Percentiles rank a stretch among this genome's conserved stretches.
phyloP scores from a whole-genome alignment of 169 alveolate genomes.

The Eimeria brunetti region DNA sequence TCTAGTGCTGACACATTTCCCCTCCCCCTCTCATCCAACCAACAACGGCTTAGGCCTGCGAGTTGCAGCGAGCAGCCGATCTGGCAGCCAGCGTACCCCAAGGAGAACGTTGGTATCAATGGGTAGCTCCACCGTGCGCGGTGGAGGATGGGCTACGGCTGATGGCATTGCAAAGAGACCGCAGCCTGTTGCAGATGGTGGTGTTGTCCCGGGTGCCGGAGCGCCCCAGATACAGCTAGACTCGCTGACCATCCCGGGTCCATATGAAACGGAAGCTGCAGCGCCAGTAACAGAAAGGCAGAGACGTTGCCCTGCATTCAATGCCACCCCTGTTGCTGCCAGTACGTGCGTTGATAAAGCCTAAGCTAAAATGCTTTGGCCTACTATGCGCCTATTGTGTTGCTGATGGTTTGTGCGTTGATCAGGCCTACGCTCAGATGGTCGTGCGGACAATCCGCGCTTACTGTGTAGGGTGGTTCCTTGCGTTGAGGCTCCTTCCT shows the following conservation, averaged over 20 bases:
- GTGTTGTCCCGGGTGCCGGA: constrained; percentile 45
- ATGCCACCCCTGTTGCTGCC: neutral
- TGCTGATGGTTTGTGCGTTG: neutral
- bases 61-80: neutral
- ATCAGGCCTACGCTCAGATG: neutral
- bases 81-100: constrained; percentile 20
- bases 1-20: neutral
- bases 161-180: constrained; percentile 65
- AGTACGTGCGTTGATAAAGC: neutral
- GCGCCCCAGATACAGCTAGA: constrained; percentile 45
- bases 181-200: constrained; percentile 43
- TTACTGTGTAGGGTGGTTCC: constrained; percentile 35
- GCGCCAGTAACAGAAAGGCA: neutral
- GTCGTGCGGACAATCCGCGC: neutral
- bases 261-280: constrained; percentile 67
- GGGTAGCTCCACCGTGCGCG: constrained; percentile 39
- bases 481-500: constrained; percentile 30
- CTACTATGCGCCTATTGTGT: neutral
- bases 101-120: constrained; percentile 19
- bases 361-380: neutral
- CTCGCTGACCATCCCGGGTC: constrained; percentile 55
- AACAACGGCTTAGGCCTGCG: neutral
- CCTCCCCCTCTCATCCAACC: neutral
- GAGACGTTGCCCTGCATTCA: neutral
- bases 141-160: constrained; percentile 44